phyloP scores from a whole-genome alignment of 106 monocot species.

The Dioscorea dumetorum region DNA sequence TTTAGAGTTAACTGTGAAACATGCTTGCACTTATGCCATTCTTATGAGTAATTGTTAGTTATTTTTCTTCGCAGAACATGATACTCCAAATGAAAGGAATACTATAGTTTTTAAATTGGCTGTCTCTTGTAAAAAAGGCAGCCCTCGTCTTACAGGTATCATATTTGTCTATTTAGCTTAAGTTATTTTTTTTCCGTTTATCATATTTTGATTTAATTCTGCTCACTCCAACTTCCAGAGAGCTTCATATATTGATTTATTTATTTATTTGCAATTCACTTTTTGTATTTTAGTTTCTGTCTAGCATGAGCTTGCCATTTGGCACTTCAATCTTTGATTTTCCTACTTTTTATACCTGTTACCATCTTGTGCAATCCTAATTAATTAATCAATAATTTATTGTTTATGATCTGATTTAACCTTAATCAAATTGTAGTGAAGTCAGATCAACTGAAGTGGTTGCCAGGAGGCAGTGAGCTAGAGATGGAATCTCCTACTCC shows the following conservation, averaged over 20 bases:
- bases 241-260: too few species aligned
- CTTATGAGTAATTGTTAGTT: neutral
- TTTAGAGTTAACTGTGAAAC: neutral
- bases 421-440: slow-evolving; percentile 45
- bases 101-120: slow-evolving; percentile 82
- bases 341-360: too few species aligned
- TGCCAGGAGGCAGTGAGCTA: slow-evolving; percentile 88
- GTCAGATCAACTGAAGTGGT: slow-evolving; percentile 80
- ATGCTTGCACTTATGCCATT: neutral
- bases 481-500: slow-evolving; percentile 28
- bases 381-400: neutral
- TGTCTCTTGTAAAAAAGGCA: slow-evolving; percentile 49
- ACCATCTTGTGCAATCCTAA: too few species aligned
- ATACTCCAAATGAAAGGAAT: slow-evolving; percentile 74
- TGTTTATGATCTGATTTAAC: neutral
- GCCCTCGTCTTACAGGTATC: slow-evolving; percentile 75
- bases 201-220: neutral
- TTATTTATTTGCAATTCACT: too few species aligned
- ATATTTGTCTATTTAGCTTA: neutral
- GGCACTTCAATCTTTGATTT: too few species aligned
- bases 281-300: too few species aligned
- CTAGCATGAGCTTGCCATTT: too few species aligned
- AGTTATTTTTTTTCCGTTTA: neutral
- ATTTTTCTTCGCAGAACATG: slow-evolving; percentile 56
- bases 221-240: too few species aligned